Conservation (phyloP, 2,329 filamentous ascomycete genomes). For the Diaporthe sp. region DNA sequence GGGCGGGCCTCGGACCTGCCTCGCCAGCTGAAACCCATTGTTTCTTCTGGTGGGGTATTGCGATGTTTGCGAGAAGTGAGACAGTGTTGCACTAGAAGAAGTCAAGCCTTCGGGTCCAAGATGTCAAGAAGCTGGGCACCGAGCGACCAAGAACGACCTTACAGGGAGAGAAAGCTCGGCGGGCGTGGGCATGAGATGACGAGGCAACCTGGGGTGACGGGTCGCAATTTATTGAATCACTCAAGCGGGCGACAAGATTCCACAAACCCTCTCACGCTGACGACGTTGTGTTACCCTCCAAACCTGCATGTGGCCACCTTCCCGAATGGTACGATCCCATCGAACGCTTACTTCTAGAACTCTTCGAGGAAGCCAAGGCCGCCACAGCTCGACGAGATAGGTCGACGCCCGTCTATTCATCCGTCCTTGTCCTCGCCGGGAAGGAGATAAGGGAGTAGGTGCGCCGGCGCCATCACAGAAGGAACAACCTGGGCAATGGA, state of each 20-base stretch:
- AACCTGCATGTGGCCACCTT: neutral
- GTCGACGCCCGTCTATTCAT: neutral
- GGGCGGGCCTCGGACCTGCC: conserved; percentile 17
- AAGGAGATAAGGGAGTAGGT: conserved; percentile 19
- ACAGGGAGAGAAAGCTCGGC: conserved; percentile 12
- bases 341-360: conserved; percentile 12
- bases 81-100: neutral
- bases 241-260: neutral
- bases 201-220: neutral
- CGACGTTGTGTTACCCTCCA: neutral
- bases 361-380: conserved; percentile 17
- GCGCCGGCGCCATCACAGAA: neutral
- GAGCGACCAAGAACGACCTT: conserved; percentile 21
- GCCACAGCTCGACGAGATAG: conserved; percentile 10
- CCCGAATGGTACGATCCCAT: neutral
- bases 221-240: conserved; percentile 2
- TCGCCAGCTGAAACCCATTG: conserved; percentile 21
- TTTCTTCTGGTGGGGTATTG: neutral
- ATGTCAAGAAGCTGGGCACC: conserved; percentile 18
- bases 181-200: neutral
- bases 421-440: conserved; percentile 19
- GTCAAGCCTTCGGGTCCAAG: conserved; percentile 11
- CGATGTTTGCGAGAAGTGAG: too few relatives aligned
- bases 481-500: neutral
- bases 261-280: neutral